Base-by-base conservation (phyloP, 1,139 yeast species). In the Suhomyces anneliseae region DNA sequence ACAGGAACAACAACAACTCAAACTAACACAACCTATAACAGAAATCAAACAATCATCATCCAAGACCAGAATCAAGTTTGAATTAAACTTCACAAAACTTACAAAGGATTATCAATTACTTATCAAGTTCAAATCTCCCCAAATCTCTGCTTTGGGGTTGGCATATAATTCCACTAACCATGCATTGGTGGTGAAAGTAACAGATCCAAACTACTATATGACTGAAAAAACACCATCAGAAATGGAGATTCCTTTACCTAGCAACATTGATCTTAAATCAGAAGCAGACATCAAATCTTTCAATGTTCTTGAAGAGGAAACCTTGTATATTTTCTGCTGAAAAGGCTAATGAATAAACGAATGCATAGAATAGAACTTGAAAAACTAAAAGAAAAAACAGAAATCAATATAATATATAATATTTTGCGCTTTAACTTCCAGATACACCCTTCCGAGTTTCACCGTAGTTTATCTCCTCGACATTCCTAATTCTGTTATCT, bases 181-280 rank as follows among this genome's bases (percentile, higher is more conserved):
- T 31, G 26, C 40, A 12, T 34, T 46, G 29, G 39, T 43, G 15
- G 12, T 46, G 27, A 12, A 27, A 19, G 36, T 37, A 33, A 42
- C 19, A 7, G 45, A 53, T 27, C 32, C 38, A 8, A 35, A 27
- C 27, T 42, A 39, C 29, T 50, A 46, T 38, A 57, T 58, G 42
- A 44, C 42, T 8, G 40, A 38, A 27, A 46, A 43, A 19, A 31
- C 12, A 27, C 49, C 46, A 8, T 24, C 24, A 9, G 24, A 14
- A 11, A 9, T 59, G 34, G 52, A 51, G 26, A 54, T 59, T 26
- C 61, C 61, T 8, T 43, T 58, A 15, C 58, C 60, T 8, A 33
- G 35, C 3, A 44, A 40, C 36, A 31, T 43, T 27, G 27, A 34
- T 8, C 31, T 39, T 35, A 32, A 35, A 26, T 27, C 42, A 4